Base-by-base conservation (phyloP, 1,284 basidiomycete species). In the Cyathus olla region DNA sequence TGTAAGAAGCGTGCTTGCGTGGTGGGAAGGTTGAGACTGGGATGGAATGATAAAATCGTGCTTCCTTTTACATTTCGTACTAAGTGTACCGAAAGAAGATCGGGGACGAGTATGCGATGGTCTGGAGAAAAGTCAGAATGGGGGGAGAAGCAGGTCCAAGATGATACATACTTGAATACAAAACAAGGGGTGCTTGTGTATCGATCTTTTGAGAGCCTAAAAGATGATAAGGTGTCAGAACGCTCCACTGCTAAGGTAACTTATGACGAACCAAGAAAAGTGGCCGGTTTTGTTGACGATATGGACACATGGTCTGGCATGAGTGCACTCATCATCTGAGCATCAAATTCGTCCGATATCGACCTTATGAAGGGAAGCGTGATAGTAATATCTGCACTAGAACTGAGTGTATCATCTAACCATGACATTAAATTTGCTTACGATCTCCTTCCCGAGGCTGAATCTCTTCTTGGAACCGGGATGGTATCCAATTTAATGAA, bases 401-500 rank as follows among this genome's bases (percentile, higher is more conserved):
- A 35, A 17, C 15, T 17, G 47, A 52, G 29, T 42, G 11, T 21
- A 50, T 28, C 13, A 5, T 47, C 22, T 11, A 21, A 8, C 21
- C 17, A 13, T 47, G 21, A 4, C 17, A 24, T 27, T 24, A 21
- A 8, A 21, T 47, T 10, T 21, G 22, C 83, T 70, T 69, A 82
- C 85, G 80, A 72, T 83, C 82, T 60, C 80, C 81, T 58, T 72
- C 62, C 22, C 68, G 67, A 17, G 68, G 66, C 50, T 68, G 65
- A 2, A 76, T 65, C 60, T 79, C 77, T 59, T 84, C 83, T 61
- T 83, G 78, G 59, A 82, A 86, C 54, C 83, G 77, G 2, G 83
- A 80, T 5, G 85, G 84, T 37, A 85, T 85, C 82, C 82, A 85
- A 59, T 80, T 82, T 13, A 85, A 60, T 5, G 85, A 83, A 0